Conservation (phyloP, 176 grass and related monocot genomes). For the Panicum miliaceum region DNA sequence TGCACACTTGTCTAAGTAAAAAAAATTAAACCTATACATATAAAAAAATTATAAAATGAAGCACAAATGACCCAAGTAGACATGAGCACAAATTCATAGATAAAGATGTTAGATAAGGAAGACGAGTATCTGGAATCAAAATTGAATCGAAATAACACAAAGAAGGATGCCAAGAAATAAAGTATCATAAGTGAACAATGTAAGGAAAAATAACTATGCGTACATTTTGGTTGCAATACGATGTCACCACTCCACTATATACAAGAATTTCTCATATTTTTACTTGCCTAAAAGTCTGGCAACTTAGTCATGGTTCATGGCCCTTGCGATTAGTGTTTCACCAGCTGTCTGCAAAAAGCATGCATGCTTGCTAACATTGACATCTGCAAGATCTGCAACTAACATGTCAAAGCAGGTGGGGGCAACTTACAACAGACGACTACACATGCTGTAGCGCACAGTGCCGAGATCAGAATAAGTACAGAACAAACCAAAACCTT, state of each 20-base stretch:
- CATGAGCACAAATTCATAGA: not conserved
- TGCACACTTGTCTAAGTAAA: no score
- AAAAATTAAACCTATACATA: no score
- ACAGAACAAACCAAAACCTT: not conserved
- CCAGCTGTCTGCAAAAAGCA: not conserved
- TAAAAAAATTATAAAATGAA: no score
- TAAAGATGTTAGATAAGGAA: not conserved
- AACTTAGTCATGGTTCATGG: not conserved
- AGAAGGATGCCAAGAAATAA: not conserved
- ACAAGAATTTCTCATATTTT: not conserved
- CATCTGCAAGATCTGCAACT: not conserved
- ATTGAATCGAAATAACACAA: not conserved
- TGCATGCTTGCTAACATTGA: not conserved
- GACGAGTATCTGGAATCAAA: not conserved
- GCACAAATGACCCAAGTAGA: no score
- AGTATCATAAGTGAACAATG: not conserved
- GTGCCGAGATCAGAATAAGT: not conserved
- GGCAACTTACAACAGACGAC: not conserved
- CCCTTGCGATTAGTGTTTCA: not conserved
- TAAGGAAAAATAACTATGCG: not conserved
- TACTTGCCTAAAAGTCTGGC: not conserved
- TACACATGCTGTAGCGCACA: not conserved
- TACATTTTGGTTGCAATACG: not conserved
- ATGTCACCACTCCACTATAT: not conserved
- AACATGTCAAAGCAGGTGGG: not conserved